Evolutionary conservation across 352 stramenopile genomes (phyloP).

Genomic region (Phytophthora pisi): DNA sequence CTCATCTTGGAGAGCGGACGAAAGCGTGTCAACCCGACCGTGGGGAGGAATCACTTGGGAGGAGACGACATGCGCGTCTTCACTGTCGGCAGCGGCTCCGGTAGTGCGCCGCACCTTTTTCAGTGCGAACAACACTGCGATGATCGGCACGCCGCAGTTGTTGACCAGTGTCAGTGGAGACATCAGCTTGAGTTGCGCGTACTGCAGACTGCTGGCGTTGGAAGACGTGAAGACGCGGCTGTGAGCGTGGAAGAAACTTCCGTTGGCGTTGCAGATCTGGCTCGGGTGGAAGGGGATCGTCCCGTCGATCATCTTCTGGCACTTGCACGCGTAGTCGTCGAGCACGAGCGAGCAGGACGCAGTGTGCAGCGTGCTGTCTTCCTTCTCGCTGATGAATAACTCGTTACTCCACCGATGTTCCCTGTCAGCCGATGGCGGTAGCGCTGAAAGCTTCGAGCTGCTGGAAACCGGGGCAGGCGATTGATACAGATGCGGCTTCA

Average conservation of each 20-base stretch:
- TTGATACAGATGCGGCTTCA: constrained; percentile 51
- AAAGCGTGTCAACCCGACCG: constrained; percentile 59
- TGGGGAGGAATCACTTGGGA: constrained; percentile 63
- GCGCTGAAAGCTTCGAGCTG: constrained; percentile 15
- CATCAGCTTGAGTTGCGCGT: constrained; percentile 68
- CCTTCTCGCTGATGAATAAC: constrained; percentile 73
- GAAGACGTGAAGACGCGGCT: constrained; percentile 68
- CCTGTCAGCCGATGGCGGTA: constrained; percentile 28
- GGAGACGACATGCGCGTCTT: constrained; percentile 78
- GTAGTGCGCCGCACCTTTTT: constrained; percentile 74
- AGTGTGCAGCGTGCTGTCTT: constrained; percentile 61
- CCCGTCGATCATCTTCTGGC: constrained; percentile 81
- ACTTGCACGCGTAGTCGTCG: constrained; percentile 77
- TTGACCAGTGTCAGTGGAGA: constrained; percentile 80
- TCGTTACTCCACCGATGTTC: constrained; percentile 87
- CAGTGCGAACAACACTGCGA: constrained; percentile 76
- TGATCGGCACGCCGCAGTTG: constrained; percentile 73
- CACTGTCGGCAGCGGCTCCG: constrained; percentile 51
- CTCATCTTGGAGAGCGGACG: constrained; percentile 73
- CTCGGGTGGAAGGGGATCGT: constrained; percentile 74
- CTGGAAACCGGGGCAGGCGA: constrained; percentile 2
- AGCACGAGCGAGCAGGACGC: constrained; percentile 71
- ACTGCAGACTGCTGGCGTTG: constrained; percentile 69
- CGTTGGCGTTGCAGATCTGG: constrained; percentile 72
- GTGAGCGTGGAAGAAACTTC: constrained; percentile 72